These are phyloP conservation scores for Eremothecium coryli DNA, from an alignment of 1,139 yeast genomes.

Conservation along the genomic window DNA sequence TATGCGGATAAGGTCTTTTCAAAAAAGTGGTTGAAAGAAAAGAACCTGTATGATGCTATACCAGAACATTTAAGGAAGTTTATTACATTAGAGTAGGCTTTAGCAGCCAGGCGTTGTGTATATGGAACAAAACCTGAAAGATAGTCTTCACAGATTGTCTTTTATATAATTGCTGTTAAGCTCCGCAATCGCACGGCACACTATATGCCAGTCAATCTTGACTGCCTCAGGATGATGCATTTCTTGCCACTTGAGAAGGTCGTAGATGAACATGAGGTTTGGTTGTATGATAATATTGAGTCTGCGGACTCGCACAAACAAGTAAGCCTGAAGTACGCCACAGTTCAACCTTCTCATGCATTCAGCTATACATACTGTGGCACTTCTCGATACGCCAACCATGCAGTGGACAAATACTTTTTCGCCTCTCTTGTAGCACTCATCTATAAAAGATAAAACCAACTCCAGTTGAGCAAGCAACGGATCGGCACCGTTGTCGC, in stretches of 20 bases:
- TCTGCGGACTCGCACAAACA: slow-evolving; percentile 74
- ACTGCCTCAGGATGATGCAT: slow-evolving; percentile 16
- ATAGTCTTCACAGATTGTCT: slow-evolving; percentile 1
- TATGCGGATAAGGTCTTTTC: slow-evolving; percentile 76
- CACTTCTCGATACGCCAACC: slow-evolving; percentile 87
- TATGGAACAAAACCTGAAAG: neutral
- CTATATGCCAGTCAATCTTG: slow-evolving; percentile 70
- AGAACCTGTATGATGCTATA: slow-evolving; percentile 53
- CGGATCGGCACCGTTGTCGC: slow-evolving; percentile 47
- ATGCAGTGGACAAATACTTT: slow-evolving; percentile 76
- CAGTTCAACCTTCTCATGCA: slow-evolving; percentile 66
- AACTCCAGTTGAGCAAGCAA: slow-evolving; percentile 36
- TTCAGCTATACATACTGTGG: slow-evolving; percentile 84
- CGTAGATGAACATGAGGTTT: slow-evolving; percentile 76
- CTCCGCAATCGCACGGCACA: slow-evolving; percentile 74
- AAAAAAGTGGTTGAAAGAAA: slow-evolving; percentile 62
- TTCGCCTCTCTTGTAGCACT: slow-evolving; percentile 32
- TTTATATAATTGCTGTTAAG: slow-evolving; percentile 45
- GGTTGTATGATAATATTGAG: slow-evolving; percentile 89
- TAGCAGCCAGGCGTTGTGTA: neutral
- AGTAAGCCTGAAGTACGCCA: slow-evolving; percentile 63
- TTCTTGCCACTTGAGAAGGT: slow-evolving; percentile 73
- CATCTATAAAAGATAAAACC: slow-evolving; percentile 38
- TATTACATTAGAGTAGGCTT: slow-evolving; percentile 35
- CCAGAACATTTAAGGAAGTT: slow-evolving; percentile 68